phyloP scores from a whole-genome alignment of 2,329 filamentous ascomycete genomes.

The Colletotrichum sp. region DNA sequence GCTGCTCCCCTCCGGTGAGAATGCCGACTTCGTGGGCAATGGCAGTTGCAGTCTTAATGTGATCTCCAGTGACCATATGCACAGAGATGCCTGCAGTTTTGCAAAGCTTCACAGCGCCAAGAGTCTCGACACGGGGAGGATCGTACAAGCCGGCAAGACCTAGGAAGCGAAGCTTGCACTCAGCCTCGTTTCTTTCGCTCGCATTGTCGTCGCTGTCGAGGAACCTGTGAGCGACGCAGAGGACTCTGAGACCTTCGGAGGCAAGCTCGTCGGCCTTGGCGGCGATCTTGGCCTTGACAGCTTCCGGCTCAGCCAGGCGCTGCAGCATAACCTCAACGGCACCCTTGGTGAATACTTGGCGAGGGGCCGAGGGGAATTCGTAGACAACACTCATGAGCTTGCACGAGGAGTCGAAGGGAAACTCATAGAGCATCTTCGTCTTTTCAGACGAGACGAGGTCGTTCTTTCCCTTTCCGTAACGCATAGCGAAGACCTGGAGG shows the following conservation, averaged over 20 bases:
- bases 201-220: constrained; percentile 43
- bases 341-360: constrained; percentile 61
- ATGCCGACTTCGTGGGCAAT: constrained; percentile 72
- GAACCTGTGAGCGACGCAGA: constrained; percentile 65
- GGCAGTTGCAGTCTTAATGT: constrained; percentile 70
- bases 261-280: constrained; percentile 62
- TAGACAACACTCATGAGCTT: constrained; percentile 80
- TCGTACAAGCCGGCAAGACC: constrained; percentile 77
- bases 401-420: constrained; percentile 75
- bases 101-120: constrained; percentile 63
- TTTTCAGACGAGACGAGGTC: constrained; percentile 33
- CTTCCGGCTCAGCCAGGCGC: constrained; percentile 52
- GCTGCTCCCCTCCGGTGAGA: constrained; percentile 44
- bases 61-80: constrained; percentile 74
- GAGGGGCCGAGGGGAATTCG: constrained; percentile 32
- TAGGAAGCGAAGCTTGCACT: constrained; percentile 65
- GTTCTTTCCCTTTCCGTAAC: constrained; percentile 61
- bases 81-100: constrained; percentile 67
- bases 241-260: constrained; percentile 69
- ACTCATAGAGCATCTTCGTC: constrained; percentile 63
- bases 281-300: constrained; percentile 50
- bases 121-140: constrained; percentile 71
- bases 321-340: constrained; percentile 63
- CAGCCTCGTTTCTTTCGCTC: constrained; percentile 57
- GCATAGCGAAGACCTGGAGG: constrained; percentile 74